phyloP scores from a whole-genome alignment of 441 rosid genomes.

The Adansonia gregorii region DNA sequence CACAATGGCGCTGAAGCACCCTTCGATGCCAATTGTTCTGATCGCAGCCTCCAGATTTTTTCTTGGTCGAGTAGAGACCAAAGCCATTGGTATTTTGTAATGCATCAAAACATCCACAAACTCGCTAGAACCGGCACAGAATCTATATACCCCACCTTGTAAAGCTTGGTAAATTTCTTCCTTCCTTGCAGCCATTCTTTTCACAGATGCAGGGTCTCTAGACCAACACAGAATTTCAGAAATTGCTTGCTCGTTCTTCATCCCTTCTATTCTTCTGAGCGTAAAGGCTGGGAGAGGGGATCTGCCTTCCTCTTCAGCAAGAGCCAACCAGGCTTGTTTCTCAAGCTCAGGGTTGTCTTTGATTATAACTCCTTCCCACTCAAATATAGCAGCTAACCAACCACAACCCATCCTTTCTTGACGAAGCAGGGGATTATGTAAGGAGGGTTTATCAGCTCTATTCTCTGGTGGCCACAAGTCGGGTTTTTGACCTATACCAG shows the following conservation, averaged over 20 bases:
- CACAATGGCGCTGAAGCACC: constrained; percentile 67
- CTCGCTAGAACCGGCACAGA: constrained; percentile 76
- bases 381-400: constrained; percentile 96
- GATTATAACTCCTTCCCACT: constrained; percentile 94
- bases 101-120: constrained; percentile 81
- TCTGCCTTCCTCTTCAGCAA: constrained; percentile 88
- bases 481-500: constrained; percentile 53
- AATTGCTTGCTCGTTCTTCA: constrained; percentile 93
- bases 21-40: constrained; percentile 63
- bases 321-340: constrained; percentile 81
- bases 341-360: constrained; percentile 83
- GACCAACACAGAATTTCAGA: constrained; percentile 98
- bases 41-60: constrained; percentile 77
- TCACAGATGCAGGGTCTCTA: constrained; percentile 68
- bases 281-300: constrained; percentile 78
- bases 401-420: constrained; percentile 97
- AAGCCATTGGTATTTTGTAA: constrained; percentile 93
- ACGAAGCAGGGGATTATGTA: constrained; percentile 86
- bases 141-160: constrained; percentile 77
- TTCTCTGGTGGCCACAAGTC: constrained; percentile 86
- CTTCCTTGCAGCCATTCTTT: constrained; percentile 76
- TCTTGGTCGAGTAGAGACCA: constrained; percentile 87
- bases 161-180: constrained; percentile 80
- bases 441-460: constrained; percentile 76
- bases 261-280: constrained; percentile 78